Base-by-base conservation (phyloP, 352 stramenopile genomes). In the Elongisporangium anandrum region DNA sequence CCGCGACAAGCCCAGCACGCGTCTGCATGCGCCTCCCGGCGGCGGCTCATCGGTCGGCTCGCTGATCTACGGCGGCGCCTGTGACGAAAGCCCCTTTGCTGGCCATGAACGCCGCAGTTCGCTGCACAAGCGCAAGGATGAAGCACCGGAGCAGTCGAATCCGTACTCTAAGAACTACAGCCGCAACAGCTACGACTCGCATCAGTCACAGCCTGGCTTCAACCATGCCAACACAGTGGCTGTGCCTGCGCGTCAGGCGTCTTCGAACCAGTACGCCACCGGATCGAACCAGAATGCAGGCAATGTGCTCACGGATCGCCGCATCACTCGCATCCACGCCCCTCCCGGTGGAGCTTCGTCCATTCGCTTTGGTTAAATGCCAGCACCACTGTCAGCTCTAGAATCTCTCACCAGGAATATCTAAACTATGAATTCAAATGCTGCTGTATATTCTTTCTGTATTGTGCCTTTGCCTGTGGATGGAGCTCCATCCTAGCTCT, bases 221-320 rank as follows among this genome's bases (percentile, higher is more conserved):
- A 41, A 50, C 52, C 22, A 19, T 7, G 1, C 61, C 66, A 38
- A 50, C 34, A 34, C 64, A 75, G 24, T 66, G 78, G 39, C 60
- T 63, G 20, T 56, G 75, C 48, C 71, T 73, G 50, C 63, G 26
- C 61, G 54, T 20, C 29, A 56, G 52, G 47, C 69, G 24, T 96
- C 87, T 20, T 95, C 87, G 12, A 97, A 97, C 70, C 74, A 85
- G 20, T 97, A 91, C 57, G 87, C 90, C 8, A 79, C 53, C 8
- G 88, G 88, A 13, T 67, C 76, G 48, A 96, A 92, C 68, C 87
- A 96, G 66, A 97, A 97, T 66, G 70, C 70, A 13, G 91, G 91
- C 45, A 97, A 97, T 59, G 87, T 96, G 68, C 69, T 96, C 58
- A 97, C 89, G 20, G 89, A 95, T 49, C 75, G 89, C 47, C 88